A percentile compares a stretch with the other conserved stretches of the same genome.
phyloP scores from a whole-genome alignment of 2,329 filamentous ascomycete genomes.

The Thermoascus crustaceus region DNA sequence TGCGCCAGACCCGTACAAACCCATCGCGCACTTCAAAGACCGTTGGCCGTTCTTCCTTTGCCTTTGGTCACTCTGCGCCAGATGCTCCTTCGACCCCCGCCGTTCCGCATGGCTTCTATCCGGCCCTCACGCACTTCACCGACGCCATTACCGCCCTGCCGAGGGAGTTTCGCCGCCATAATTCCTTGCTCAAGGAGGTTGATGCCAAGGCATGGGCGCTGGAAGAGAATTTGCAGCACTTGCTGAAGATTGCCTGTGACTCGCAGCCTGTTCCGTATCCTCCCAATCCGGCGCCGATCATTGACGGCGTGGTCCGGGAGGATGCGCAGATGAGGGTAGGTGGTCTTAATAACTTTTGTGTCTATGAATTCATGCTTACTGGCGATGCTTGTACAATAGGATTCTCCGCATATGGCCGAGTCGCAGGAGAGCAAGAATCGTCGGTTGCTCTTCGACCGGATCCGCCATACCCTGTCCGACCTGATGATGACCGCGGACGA shows the following conservation, averaged over 20 bases:
- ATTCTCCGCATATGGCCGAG: conserved; percentile 22
- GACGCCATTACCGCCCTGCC: conserved; percentile 88
- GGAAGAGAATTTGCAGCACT: conserved; percentile 69
- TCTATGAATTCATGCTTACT: conserved; percentile 4
- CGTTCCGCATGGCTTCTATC: conserved; percentile 49
- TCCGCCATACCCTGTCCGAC: conserved; percentile 69
- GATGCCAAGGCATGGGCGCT: conserved; percentile 92
- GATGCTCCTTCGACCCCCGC: conserved; percentile 21
- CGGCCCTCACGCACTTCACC: conserved; percentile 67
- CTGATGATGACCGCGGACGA: conserved; percentile 90
- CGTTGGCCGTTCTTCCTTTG: conserved; percentile 32
- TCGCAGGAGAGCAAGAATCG: conserved; percentile 30
- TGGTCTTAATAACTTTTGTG: conserved; percentile 4
- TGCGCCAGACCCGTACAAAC: conserved; percentile 42
- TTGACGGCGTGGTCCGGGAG: conserved; percentile 26
- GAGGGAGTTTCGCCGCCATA: conserved; percentile 90
- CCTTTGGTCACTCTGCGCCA: conserved; percentile 25
- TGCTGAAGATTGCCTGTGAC: conserved; percentile 47
- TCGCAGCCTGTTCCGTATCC: conserved; percentile 26
- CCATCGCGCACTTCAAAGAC: conserved; percentile 42
- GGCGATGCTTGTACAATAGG: conserved; percentile 12
- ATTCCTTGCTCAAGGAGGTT: conserved; percentile 92
- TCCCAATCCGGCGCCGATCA: conserved; percentile 27
- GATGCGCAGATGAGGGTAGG: conserved; percentile 24
- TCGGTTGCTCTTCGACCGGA: conserved; percentile 67